Base-by-base conservation (phyloP, 2,329 filamentous ascomycete genomes). In the Cladophialophora immunda region DNA sequence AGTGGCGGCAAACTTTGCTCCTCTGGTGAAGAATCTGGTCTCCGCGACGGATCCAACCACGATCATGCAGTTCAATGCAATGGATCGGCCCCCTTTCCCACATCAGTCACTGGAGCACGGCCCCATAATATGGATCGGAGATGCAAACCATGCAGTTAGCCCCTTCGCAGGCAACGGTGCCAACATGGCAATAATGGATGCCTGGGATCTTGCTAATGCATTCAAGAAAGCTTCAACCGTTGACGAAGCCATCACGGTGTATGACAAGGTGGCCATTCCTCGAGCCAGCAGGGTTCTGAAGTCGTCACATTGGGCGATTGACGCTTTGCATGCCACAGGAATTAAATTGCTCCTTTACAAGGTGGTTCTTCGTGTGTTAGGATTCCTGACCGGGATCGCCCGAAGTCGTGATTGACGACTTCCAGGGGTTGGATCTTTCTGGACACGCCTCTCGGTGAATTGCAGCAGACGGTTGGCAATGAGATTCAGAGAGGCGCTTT, bases 121-220 rank as follows among this genome's bases (percentile, higher is more conserved):
- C 22, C 60, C 53, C 27, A 75, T 82, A 7, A 71, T 85, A 9
- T 85, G 82, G 58, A 81, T 85, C 25, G 84, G 84, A 11, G 83
- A 85, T 69, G 77, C 78, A 62, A 85, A 85, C 67, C 83, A 85
- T 70, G 82, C 83, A 0, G 76, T 84, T 5, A 83, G 78, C 59
- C 81, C 83, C 0, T 85, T 84, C 73, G 80, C 83, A 4, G 82
- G 83, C 0, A 81, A 79, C 63, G 83, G 84, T 0, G 83, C 82
- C 0, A 84, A 84, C 68, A 70, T 85, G 65, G 83, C 82, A 2
- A 66, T 85, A 29, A 79, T 76, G 61, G 83, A 85, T 69, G 82
- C 76, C 0, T 83, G 79, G 77, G 80, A 84, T 56, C 74, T 83
- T n/a, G 83, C 81, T 2, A 74, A 79, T 58, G 74, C 80, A 52